Evolutionary conservation across 164 flowering plant species (phyloP).

Genomic region (Paratinospora sagittata): DNA sequence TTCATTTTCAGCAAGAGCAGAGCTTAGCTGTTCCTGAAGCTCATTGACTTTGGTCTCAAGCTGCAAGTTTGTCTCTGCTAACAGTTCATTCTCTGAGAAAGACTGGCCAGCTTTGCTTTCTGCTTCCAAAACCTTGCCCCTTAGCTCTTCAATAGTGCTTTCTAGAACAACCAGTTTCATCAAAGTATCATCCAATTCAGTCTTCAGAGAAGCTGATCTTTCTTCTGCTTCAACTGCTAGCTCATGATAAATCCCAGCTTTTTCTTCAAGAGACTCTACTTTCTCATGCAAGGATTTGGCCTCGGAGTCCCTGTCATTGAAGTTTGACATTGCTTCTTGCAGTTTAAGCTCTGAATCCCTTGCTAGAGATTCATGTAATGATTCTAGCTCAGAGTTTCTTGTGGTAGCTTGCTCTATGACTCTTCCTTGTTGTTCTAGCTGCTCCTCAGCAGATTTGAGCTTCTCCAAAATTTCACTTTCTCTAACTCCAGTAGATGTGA

Average conservation of each 20-base stretch:
- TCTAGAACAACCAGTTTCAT: slow-evolving; percentile 40
- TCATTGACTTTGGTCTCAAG: slow-evolving; percentile 58
- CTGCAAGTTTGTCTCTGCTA: slow-evolving; percentile 59
- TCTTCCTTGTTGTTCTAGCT: slow-evolving; percentile 42
- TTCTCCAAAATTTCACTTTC: slow-evolving; percentile 56
- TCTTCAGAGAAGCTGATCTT: slow-evolving; percentile 37
- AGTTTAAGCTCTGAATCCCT: slow-evolving; percentile 55
- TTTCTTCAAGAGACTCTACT: slow-evolving; percentile 44
- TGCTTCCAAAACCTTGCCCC: slow-evolving; percentile 39
- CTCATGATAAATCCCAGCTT: slow-evolving; percentile 35
- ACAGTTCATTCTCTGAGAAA: slow-evolving; percentile 53
- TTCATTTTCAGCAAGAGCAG: slow-evolving; percentile 54
- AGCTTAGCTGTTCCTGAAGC: slow-evolving; percentile 48
- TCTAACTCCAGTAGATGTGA: slow-evolving; percentile 40
- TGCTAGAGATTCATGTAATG: slow-evolving; percentile 35
- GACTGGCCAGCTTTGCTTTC: slow-evolving; percentile 52
- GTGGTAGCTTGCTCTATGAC: slow-evolving; percentile 43
- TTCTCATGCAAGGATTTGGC: slow-evolving; percentile 43
- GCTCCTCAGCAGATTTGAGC: slow-evolving; percentile 59
- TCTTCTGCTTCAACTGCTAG: slow-evolving; percentile 39
- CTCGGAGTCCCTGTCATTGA: slow-evolving; percentile 48
- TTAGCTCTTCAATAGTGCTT: slow-evolving; percentile 46
- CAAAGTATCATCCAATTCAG: slow-evolving; percentile 43
- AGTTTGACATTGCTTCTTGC: slow-evolving; percentile 41
- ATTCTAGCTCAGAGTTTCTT: slow-evolving; percentile 49